Evolutionary conservation across 2,329 filamentous ascomycete species (phyloP).

Genomic region (Alternaria atra): DNA sequence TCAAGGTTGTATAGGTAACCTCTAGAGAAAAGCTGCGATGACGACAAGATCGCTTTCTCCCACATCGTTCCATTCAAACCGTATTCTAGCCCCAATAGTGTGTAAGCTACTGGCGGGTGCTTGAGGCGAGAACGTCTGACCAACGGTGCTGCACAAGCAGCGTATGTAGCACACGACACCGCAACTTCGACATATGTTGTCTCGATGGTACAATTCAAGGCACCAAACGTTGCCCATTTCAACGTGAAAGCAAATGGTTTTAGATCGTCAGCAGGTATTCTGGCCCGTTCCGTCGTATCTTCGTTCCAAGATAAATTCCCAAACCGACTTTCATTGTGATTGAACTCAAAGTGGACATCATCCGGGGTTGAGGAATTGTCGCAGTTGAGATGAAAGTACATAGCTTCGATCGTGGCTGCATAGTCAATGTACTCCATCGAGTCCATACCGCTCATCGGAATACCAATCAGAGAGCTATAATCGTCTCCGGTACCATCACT

Average conservation of each 20-base stretch:
- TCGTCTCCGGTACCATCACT: accelerated
- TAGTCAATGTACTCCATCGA: not conserved
- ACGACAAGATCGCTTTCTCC: no score
- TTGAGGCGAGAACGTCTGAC: not conserved
- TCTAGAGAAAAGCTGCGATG: no score
- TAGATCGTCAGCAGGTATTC: not conserved
- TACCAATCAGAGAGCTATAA: not conserved
- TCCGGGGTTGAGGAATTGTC: not conserved
- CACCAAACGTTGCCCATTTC: accelerated
- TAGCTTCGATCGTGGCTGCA: not conserved
- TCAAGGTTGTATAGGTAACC: not conserved
- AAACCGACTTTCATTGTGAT: not conserved
- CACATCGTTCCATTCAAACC: not conserved
- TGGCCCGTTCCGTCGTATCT: not conserved
- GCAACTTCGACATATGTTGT: not conserved
- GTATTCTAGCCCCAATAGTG: not conserved
- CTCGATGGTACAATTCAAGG: not conserved
- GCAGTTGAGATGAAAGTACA: not conserved
- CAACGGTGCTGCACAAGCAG: not conserved
- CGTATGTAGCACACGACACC: not conserved
- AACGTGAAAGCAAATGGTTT: not conserved
- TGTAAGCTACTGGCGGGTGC: not conserved
- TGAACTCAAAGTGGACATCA: not conserved
- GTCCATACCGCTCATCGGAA: not conserved
- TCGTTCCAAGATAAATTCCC: not conserved